A percentile compares a stretch with the other conserved stretches of the same genome.
These are phyloP conservation scores for Hydrangea macrophylla DNA, from an alignment of 148 eudicot genomes.

Conservation along the genomic window DNA sequence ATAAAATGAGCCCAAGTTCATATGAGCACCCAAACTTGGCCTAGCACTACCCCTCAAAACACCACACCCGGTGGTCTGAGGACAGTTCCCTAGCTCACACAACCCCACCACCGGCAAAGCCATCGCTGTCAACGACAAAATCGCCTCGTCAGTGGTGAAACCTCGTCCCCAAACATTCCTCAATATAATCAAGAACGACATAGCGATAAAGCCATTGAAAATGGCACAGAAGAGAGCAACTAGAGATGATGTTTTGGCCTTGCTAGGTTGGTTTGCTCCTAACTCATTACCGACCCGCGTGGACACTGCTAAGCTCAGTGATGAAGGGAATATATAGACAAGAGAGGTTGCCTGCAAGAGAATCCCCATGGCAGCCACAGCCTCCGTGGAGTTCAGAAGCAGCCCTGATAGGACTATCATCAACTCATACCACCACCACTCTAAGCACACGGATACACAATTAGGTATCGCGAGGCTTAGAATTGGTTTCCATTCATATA, in stretches of 20 bases:
- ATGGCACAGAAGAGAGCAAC: no score
- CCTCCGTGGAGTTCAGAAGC: conserved; percentile 22
- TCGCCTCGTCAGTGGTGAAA: no score
- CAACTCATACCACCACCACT: conserved; percentile 92
- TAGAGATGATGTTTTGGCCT: no score
- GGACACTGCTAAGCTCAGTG: conserved; percentile 51
- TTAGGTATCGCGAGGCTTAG: conserved; percentile 51
- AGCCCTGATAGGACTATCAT: conserved; percentile 59
- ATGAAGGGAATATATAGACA: conserved; percentile 58
- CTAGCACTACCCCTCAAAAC: conserved; percentile 60
- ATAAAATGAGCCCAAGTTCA: no score
- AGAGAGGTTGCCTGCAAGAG: conserved; percentile 61
- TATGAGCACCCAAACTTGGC: conserved; percentile 40
- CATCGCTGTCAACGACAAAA: no score
- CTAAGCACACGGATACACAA: conserved; percentile 63
- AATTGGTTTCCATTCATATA: no score
- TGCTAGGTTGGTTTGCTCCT: conserved; percentile 47
- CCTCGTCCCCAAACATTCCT: no score
- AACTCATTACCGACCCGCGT: conserved; percentile 65
- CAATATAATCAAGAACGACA: no score
- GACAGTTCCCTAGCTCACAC: conserved; percentile 82
- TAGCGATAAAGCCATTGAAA: no score
- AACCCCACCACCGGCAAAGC: conserved; percentile 60
- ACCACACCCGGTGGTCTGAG: conserved; percentile 67
- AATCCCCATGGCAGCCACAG: conserved; percentile 68